These are phyloP conservation scores for Cordyceps cateniannulata DNA, from an alignment of 2,329 filamentous ascomycete genomes.

Conservation along the genomic window DNA sequence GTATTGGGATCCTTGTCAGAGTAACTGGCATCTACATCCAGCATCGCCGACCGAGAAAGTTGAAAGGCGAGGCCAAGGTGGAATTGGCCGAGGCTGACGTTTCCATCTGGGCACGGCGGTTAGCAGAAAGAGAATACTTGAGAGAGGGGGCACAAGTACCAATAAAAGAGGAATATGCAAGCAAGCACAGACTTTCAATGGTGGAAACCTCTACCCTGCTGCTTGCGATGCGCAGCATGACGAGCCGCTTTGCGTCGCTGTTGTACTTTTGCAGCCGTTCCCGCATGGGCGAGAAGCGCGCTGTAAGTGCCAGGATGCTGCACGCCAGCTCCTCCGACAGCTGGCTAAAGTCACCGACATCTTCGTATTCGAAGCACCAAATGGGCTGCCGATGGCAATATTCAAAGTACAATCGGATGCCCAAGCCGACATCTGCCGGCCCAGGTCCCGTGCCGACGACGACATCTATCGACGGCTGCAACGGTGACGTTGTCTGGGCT, in stretches of 20 bases:
- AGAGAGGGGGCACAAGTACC: slow-evolving; percentile 26
- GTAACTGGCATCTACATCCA: slow-evolving; percentile 38
- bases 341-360: slow-evolving; percentile 27
- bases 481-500: slow-evolving; percentile 17
- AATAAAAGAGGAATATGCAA: slow-evolving; percentile 43
- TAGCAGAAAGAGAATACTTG: neutral
- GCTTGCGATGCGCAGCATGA: slow-evolving; percentile 45
- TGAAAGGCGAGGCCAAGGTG: slow-evolving; percentile 44
- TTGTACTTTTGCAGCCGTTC: slow-evolving; percentile 28
- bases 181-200: slow-evolving; percentile 43
- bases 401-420: slow-evolving; percentile 35
- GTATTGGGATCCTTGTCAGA: slow-evolving; percentile 25
- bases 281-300: slow-evolving; percentile 31
- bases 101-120: slow-evolving; percentile 33
- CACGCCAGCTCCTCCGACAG: slow-evolving; percentile 35
- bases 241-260: slow-evolving; percentile 34
- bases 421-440: slow-evolving; percentile 26
- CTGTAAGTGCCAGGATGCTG: slow-evolving; percentile 34
- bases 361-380: slow-evolving; percentile 39
- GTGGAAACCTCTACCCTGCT: slow-evolving; percentile 42
- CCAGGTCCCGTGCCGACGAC: slow-evolving; percentile 22
- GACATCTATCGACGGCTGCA: neutral
- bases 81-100: slow-evolving; percentile 42
- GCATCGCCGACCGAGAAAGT: slow-evolving; percentile 42
- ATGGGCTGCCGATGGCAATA: slow-evolving; percentile 38